Evolutionary conservation across 495 filamentous ascomycete genomes (phyloP).

Genomic region (Cercophora samala): DNA sequence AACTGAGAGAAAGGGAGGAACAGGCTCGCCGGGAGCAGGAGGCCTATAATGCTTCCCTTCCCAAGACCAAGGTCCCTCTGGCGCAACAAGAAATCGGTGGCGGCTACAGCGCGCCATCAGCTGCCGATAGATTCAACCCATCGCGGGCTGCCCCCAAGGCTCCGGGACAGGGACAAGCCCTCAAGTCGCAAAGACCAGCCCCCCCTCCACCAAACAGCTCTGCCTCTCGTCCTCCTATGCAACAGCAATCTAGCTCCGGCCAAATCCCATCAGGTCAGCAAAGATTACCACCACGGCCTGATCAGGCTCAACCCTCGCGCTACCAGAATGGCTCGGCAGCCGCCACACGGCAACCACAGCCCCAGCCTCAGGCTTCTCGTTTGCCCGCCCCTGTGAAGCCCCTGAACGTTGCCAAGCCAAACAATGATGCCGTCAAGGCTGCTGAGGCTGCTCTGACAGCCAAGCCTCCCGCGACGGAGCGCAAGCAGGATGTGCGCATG

Average conservation of each 20-base stretch:
- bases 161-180: constrained; percentile 41
- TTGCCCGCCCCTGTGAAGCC: constrained; percentile 79
- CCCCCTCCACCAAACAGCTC: constrained; percentile 45
- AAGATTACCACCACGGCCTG: constrained; percentile 29
- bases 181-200: constrained; percentile 54
- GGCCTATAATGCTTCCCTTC: constrained; percentile 81
- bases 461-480: constrained; percentile 61
- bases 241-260: constrained; percentile 42
- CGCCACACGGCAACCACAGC: constrained; percentile 35
- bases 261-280: constrained; percentile 26
- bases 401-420: constrained; percentile 84
- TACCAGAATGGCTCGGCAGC: constrained; percentile 41
- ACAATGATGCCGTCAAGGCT: constrained; percentile 66
- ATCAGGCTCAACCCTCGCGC: constrained; percentile 29
- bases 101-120: constrained; percentile 46
- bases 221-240: constrained; percentile 38
- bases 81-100: constrained; percentile 85
- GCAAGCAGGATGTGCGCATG: constrained; percentile 89
- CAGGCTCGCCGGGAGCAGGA: constrained; percentile 70
- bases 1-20: constrained; percentile 62
- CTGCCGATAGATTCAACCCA: constrained; percentile 74
- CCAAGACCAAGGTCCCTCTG: constrained; percentile 67
- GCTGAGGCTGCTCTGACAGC: constrained; percentile 76
- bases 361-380: constrained; percentile 46
- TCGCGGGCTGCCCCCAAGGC: constrained; percentile 62